Evolutionary conservation across 106 monocot species (phyloP).

Genomic region (Triglochin maritima): DNA sequence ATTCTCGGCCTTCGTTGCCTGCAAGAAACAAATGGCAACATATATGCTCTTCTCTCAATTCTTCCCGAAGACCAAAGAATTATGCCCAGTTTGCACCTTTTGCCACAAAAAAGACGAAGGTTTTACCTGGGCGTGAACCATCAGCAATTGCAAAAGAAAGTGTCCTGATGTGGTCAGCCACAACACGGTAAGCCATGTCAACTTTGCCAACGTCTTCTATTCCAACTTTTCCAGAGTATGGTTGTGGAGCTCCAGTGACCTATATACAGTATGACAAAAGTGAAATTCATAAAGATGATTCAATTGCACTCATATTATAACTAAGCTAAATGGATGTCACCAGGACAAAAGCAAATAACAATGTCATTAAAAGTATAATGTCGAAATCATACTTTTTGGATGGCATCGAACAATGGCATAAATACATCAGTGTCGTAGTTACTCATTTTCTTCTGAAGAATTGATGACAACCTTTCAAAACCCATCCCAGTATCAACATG

Average conservation of each 20-base stretch:
- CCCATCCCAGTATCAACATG: constrained; percentile 98
- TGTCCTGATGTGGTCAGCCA: constrained; percentile 94
- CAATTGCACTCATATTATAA: neutral
- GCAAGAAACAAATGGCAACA: neutral
- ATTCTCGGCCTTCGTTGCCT: constrained; percentile 89
- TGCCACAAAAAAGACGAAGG: neutral
- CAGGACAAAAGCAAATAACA: too few species aligned
- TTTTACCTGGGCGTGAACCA: constrained; percentile 80
- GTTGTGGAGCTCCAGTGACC: constrained; percentile 51
- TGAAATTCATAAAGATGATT: neutral
- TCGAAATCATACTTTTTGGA: constrained; percentile 47
- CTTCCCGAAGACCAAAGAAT: too few species aligned
- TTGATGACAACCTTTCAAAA: constrained; percentile 80
- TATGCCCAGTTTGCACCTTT: too few species aligned
- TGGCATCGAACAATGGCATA: constrained; percentile 74
- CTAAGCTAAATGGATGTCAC: neutral
- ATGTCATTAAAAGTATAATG: neutral
- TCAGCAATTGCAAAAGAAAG: constrained; percentile 94
- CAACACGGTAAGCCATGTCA: constrained; percentile 93
- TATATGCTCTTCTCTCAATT: neutral
- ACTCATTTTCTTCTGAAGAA: constrained; percentile 93
- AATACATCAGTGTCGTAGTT: constrained; percentile 97
- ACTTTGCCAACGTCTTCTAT: constrained; percentile 66
- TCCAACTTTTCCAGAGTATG: constrained; percentile 76
- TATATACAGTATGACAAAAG: constrained; percentile 15